These are phyloP conservation scores for Pseudogymnoascus verrucosus DNA, from an alignment of 2,329 filamentous ascomycete genomes.

Conservation along the genomic window DNA sequence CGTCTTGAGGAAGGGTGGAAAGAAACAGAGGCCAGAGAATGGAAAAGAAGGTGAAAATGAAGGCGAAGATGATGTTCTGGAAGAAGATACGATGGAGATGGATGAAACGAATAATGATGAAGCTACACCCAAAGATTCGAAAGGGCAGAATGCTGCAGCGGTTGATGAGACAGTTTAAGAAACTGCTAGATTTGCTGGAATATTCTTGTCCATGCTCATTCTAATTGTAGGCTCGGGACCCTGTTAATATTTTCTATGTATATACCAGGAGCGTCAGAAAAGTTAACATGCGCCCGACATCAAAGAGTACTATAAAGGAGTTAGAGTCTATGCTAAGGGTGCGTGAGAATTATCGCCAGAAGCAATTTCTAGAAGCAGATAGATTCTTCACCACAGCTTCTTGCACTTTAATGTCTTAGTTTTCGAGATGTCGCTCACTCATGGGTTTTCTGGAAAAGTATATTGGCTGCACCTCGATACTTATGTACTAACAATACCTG, in stretches of 20 bases:
- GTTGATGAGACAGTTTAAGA: background rate
- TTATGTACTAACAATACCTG: background rate
- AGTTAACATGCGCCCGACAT: background rate
- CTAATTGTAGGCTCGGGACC: background rate
- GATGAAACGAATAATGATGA: background rate
- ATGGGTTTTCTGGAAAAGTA: background rate
- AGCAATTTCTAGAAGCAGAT: background rate
- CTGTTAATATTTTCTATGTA: background rate
- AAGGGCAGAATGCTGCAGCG: background rate
- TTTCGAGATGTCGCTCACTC: background rate
- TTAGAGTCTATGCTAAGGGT: background rate
- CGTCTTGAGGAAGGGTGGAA: conserved; percentile 41
- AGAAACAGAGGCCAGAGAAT: background rate
- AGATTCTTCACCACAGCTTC: background rate
- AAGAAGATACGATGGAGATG: background rate
- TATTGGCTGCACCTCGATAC: background rate
- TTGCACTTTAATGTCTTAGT: background rate
- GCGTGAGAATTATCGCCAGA: background rate
- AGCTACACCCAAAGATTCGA: background rate
- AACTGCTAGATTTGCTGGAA: background rate
- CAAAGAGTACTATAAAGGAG: background rate
- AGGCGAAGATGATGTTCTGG: background rate
- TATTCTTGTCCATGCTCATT: background rate
- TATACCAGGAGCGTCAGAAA: background rate
- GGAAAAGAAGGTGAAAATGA: background rate